Conservation (phyloP, 345 rosid genomes). For the Leavenworthia alabamica region DNA sequence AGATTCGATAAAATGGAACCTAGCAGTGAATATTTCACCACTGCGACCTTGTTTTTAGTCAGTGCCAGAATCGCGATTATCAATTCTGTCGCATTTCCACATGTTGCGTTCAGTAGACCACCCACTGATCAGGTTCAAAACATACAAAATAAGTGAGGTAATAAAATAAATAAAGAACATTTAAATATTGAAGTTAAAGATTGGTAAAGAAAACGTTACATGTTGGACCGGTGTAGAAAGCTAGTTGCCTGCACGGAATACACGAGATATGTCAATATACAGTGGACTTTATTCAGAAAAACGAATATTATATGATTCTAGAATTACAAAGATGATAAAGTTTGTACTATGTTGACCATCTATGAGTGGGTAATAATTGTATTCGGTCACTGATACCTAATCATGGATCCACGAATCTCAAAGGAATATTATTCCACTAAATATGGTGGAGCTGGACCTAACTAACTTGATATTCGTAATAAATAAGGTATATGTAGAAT, state of each 20-base stretch:
- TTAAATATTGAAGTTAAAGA: not conserved
- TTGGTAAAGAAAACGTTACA: constrained; percentile 41
- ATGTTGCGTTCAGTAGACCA: constrained; percentile 86
- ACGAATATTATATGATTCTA: not conserved
- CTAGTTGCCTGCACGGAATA: constrained; percentile 63
- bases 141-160: not conserved
- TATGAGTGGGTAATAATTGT: constrained; percentile 1
- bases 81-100: constrained; percentile 95
- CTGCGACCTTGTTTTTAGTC: constrained; percentile 50
- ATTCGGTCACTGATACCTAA: not conserved
- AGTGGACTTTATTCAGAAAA: not conserved
- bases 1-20: constrained; percentile 91
- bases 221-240: constrained; percentile 86
- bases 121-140: constrained; percentile 55
- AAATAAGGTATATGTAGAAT: no score
- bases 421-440: constrained; percentile 3
- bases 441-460: not conserved
- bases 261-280: constrained; percentile 7
- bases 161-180: not conserved
- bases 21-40: constrained; percentile 68
- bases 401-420: constrained; percentile 9
- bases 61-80: constrained; percentile 87
- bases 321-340: constrained; percentile 2
- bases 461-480: not conserved
- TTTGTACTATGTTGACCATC: constrained; percentile 7